Percentiles rank a stretch among this genome's conserved stretches.
These are phyloP conservation scores for Pseudopyrenochaeta lycopersici DNA, from an alignment of 2,329 filamentous ascomycete genomes.

Conservation along the genomic window DNA sequence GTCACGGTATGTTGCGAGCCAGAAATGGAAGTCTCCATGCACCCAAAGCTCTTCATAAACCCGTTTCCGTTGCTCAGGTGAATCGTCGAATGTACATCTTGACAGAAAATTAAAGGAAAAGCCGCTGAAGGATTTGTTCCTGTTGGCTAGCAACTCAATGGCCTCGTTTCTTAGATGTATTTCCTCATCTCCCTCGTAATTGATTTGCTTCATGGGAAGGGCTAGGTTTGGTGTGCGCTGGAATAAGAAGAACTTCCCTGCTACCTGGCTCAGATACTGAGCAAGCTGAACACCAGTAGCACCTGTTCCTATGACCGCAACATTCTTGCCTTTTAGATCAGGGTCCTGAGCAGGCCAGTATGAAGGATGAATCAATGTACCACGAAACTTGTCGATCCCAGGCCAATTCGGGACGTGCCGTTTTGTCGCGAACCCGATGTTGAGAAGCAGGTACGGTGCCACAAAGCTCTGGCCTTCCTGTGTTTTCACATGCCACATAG, in stretches of 20 bases:
- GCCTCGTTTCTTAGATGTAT: conserved; percentile 45
- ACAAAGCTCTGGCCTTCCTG: conserved; percentile 50
- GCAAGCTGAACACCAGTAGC: conserved; percentile 69
- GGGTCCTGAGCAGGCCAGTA: conserved; percentile 66
- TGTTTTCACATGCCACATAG: conserved; percentile 57
- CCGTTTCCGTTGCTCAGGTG: conserved; percentile 19
- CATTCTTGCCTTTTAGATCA: conserved; percentile 63
- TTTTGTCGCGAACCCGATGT: conserved; percentile 59
- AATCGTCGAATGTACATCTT: conserved; percentile 28
- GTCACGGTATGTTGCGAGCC: conserved; percentile 44
- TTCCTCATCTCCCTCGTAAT: conserved; percentile 52
- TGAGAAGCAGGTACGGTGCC: conserved; percentile 57
- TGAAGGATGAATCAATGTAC: conserved; percentile 62
- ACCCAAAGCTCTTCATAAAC: conserved; percentile 29
- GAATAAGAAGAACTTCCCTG: conserved; percentile 63
- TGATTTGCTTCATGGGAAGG: conserved; percentile 31
- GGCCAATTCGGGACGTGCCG: conserved; percentile 53
- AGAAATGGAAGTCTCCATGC: conserved; percentile 32
- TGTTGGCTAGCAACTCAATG: conserved; percentile 15
- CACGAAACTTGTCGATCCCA: conserved; percentile 43
- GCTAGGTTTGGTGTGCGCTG: conserved; percentile 64
- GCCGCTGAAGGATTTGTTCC: conserved; percentile 20
- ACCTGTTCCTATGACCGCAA: conserved; percentile 68
- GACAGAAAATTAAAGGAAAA: conserved; percentile 31
- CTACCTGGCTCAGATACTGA: conserved; percentile 64